Conservation (phyloP, 1,284 basidiomycete species). For the Ustilago loliicola region DNA sequence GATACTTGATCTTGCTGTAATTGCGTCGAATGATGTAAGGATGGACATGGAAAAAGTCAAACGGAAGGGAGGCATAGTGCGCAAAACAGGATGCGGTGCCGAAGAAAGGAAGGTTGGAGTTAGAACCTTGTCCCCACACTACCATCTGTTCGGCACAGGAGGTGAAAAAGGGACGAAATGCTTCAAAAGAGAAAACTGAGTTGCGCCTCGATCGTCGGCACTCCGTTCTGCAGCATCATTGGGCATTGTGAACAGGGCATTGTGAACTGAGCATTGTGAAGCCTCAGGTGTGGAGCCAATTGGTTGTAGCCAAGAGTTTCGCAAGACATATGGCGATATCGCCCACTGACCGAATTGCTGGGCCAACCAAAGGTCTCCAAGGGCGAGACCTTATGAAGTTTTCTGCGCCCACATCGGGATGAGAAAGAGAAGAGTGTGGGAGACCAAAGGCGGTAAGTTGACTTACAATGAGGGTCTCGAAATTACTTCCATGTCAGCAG, state of each 20-base stretch:
- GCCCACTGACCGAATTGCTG: slow-evolving; percentile 45
- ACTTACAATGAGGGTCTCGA: slow-evolving; percentile 34
- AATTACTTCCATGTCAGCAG: slow-evolving; percentile 44
- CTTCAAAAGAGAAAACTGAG: not conserved
- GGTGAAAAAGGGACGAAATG: not conserved
- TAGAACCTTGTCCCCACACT: slow-evolving; percentile 3
- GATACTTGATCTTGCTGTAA: slow-evolving; percentile 15
- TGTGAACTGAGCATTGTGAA: not conserved
- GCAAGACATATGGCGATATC: not conserved
- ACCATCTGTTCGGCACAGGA: not conserved
- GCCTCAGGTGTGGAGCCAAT: not conserved
- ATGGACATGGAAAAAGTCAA: not conserved
- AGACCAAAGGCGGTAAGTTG: slow-evolving; percentile 7
- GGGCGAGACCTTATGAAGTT: not conserved
- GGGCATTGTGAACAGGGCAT: not conserved
- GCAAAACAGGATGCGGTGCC: not conserved
- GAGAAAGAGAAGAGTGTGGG: slow-evolving; percentile 10
- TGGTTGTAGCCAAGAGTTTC: not conserved
- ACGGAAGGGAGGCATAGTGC: not conserved
- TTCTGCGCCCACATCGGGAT: slow-evolving; percentile 17
- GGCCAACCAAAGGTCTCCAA: slow-evolving; percentile 14
- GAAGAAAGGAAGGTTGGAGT: not conserved
- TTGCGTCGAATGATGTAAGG: not conserved
- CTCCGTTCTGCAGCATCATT: not conserved
- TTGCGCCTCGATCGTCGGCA: not conserved